These are phyloP conservation scores for Dioscorea alata DNA, from an alignment of 106 monocot species.

Conservation along the genomic window DNA sequence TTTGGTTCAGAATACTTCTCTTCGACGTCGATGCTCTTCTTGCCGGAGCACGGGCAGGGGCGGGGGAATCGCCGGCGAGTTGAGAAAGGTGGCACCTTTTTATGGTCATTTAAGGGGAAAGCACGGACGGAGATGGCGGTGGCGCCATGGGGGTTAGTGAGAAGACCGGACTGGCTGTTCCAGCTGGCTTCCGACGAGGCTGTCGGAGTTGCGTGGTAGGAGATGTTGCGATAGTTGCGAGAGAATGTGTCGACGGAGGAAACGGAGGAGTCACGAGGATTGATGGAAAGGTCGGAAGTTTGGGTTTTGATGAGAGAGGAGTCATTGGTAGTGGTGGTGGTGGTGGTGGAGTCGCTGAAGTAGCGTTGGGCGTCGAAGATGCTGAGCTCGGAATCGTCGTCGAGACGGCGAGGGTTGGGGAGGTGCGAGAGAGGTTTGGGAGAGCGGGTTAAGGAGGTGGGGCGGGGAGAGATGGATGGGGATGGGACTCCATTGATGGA, in stretches of 20 bases:
- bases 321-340: not conserved
- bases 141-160: conserved; percentile 26
- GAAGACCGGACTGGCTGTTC: conserved; percentile 60
- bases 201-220: conserved; percentile 27
- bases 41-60: conserved; percentile 55
- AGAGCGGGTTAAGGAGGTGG: not conserved
- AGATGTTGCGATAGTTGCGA: conserved; percentile 3
- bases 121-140: conserved; percentile 17
- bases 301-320: not conserved
- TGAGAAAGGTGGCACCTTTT: not conserved
- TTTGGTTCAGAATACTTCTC: conserved; percentile 30
- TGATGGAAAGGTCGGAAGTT: conserved; percentile 8
- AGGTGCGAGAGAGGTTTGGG: conserved; percentile 23
- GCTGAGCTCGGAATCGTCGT: conserved; percentile 43
- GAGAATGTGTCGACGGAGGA: conserved; percentile 7
- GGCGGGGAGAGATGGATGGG: not conserved
- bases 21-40: conserved; percentile 52
- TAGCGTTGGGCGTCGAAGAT: conserved; percentile 71
- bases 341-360: conserved; percentile 27
- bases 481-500: conserved; percentile 10
- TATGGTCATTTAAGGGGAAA: conserved; percentile 12
- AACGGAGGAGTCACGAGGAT: not conserved
- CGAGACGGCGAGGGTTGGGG: conserved; percentile 13
- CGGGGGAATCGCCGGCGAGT: conserved; percentile 31
- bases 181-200: conserved; percentile 69